Evolutionary conservation across 371 early-diverging fungal species (phyloP).

Genomic region (Smittium mucronatum): DNA sequence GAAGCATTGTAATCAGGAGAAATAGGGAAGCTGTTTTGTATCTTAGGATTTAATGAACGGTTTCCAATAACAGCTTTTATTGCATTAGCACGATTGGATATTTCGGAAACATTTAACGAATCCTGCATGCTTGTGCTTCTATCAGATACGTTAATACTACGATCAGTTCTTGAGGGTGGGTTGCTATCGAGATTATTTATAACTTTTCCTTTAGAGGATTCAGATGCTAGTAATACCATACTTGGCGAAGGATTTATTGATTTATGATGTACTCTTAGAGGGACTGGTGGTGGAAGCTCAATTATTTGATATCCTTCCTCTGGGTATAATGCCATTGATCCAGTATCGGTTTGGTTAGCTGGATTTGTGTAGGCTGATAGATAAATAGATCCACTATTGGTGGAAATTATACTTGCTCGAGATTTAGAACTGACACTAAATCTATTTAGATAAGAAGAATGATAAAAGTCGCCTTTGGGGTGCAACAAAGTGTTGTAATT

Average conservation of each 20-base stretch:
- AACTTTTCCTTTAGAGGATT: too few relatives aligned
- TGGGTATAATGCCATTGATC: background rate
- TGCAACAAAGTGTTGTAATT: background rate
- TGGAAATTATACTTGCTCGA: background rate
- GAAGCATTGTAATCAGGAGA: too few relatives aligned
- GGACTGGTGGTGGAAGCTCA: conserved; percentile 12
- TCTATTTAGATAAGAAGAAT: background rate
- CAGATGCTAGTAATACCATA: too few relatives aligned
- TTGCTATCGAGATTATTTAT: too few relatives aligned
- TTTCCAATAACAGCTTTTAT: too few relatives aligned
- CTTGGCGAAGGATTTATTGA: background rate
- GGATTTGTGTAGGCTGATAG: background rate
- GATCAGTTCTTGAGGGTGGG: too few relatives aligned
- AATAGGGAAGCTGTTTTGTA: too few relatives aligned
- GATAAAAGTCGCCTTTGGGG: background rate
- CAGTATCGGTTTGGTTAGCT: background rate
- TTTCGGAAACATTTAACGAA: too few relatives aligned
- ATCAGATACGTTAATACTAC: too few relatives aligned
- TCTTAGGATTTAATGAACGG: too few relatives aligned
- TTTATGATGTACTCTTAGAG: background rate
- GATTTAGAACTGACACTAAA: background rate
- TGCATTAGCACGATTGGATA: too few relatives aligned
- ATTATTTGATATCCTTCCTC: background rate
- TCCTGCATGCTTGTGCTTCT: too few relatives aligned
- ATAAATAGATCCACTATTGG: background rate